A percentile compares a stretch with the other conserved stretches of the same genome.
These are phyloP conservation scores for Xylaria sp. DNA, from an alignment of 495 filamentous ascomycete species.

Conservation along the genomic window DNA sequence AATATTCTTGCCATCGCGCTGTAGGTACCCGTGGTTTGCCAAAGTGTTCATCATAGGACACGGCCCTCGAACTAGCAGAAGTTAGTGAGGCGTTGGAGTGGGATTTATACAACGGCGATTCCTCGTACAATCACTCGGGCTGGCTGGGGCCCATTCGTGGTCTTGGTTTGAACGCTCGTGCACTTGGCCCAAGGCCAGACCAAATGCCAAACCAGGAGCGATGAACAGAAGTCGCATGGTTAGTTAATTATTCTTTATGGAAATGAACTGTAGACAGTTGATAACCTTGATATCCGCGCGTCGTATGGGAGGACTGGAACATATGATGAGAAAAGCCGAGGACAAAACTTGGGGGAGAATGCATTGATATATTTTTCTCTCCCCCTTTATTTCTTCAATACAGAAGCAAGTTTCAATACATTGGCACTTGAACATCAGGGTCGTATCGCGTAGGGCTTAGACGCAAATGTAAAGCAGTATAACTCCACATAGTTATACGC, in stretches of 20 bases:
- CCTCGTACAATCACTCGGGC: neutral
- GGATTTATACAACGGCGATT: neutral
- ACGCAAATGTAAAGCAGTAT: neutral
- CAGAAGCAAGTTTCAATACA: neutral
- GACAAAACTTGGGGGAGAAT: neutral
- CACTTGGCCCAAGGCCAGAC: neutral
- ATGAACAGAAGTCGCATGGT: neutral
- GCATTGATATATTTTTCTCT: neutral
- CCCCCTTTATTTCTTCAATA: neutral
- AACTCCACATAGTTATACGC: neutral
- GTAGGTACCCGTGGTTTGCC: slow-evolving; percentile 41
- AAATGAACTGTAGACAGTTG: neutral
- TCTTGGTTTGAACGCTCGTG: neutral
- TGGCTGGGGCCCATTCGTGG: neutral
- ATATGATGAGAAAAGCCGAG: neutral
- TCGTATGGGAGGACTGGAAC: neutral
- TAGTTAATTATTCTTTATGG: neutral
- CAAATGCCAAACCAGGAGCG: neutral
- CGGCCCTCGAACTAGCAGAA: slow-evolving; percentile 41
- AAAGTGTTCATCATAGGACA: slow-evolving; percentile 50
- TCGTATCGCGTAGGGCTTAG: neutral
- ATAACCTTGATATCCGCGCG: neutral
- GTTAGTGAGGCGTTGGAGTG: neutral
- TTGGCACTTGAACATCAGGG: neutral
- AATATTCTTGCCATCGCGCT: slow-evolving; percentile 42